Conservation (phyloP, 106 monocot species). For the Phalaenopsis aphrodite region DNA sequence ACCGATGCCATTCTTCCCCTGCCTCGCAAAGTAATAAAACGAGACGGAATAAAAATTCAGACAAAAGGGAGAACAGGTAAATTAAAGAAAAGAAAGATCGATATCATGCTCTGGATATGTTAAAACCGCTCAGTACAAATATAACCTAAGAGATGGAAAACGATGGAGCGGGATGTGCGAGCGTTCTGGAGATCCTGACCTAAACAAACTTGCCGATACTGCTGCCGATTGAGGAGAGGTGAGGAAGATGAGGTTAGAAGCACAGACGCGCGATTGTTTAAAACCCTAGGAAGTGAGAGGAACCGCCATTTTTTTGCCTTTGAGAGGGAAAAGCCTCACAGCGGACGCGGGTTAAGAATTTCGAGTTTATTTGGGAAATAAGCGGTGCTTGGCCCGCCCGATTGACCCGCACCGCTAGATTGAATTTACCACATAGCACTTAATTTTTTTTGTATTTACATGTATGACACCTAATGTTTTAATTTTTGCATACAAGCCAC, state of each 20-base stretch:
- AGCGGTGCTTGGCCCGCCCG: neutral
- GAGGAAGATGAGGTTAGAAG: neutral
- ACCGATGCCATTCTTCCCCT: slow-evolving; percentile 14
- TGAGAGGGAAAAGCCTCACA: neutral
- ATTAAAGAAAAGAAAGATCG: neutral
- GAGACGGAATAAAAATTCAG: neutral
- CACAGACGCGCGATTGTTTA: neutral
- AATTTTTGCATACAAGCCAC: too few relatives aligned
- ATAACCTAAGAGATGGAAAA: neutral
- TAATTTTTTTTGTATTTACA: too few relatives aligned
- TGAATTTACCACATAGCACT: too few relatives aligned
- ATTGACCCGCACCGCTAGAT: neutral
- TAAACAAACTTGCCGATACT: neutral
- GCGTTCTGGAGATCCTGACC: neutral
- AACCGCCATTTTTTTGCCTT: slow-evolving; percentile 8
- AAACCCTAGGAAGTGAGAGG: neutral
- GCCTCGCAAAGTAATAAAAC: neutral
- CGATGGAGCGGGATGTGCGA: neutral
- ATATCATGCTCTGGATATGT: neutral
- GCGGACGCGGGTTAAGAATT: neutral
- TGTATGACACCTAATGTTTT: too few relatives aligned
- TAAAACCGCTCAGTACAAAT: neutral
- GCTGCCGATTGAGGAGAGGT: neutral
- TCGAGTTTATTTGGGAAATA: neutral
- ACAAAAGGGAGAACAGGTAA: neutral